Conservation (phyloP, 1,284 basidiomycete species). For the Rugosomyces carneus region DNA sequence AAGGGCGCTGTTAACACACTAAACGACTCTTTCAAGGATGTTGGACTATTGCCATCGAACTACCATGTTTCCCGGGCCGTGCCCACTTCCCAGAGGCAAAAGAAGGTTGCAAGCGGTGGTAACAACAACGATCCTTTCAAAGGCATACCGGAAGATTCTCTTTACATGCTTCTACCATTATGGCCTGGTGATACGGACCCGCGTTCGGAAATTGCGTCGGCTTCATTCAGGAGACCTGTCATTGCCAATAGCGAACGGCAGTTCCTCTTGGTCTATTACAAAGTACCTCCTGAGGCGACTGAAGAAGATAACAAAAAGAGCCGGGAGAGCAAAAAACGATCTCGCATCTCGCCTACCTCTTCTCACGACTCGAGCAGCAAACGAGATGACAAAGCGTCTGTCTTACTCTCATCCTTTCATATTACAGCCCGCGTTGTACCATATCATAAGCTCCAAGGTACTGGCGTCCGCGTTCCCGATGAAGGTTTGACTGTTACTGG, state of each 20-base stretch:
- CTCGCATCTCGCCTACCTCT: conserved; percentile 31
- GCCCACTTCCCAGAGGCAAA: conserved; percentile 22
- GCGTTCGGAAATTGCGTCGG: conserved; percentile 22
- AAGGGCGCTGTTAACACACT: conserved; percentile 62
- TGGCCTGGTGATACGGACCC: conserved; percentile 73
- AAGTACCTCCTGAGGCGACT: conserved; percentile 34
- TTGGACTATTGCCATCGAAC: conserved; percentile 63
- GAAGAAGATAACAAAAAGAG: conserved; percentile 17
- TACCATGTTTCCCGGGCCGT: conserved; percentile 27
- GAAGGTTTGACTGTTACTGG: conserved; percentile 63
- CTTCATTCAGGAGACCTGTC: conserved; percentile 27
- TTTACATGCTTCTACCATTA: conserved; percentile 78
- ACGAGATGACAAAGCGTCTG: conserved; percentile 31
- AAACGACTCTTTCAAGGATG: conserved; percentile 70
- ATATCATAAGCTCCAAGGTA: conserved; percentile 60
- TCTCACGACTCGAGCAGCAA: conserved; percentile 30
- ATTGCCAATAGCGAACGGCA: conserved; percentile 50
- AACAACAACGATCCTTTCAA: conserved; percentile 44
- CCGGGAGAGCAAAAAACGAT: conserved; percentile 29
- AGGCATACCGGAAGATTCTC: conserved; percentile 55
- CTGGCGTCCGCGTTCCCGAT: conserved; percentile 66
- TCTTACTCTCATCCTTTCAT: conserved; percentile 56
- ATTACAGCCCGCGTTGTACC: conserved; percentile 62
- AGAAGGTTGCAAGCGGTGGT: conserved; percentile 19
- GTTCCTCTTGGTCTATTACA: conserved; percentile 72